Evolutionary conservation across 768 basidiomycete species (phyloP).

Genomic region (Podaxis carcinomalis): DNA sequence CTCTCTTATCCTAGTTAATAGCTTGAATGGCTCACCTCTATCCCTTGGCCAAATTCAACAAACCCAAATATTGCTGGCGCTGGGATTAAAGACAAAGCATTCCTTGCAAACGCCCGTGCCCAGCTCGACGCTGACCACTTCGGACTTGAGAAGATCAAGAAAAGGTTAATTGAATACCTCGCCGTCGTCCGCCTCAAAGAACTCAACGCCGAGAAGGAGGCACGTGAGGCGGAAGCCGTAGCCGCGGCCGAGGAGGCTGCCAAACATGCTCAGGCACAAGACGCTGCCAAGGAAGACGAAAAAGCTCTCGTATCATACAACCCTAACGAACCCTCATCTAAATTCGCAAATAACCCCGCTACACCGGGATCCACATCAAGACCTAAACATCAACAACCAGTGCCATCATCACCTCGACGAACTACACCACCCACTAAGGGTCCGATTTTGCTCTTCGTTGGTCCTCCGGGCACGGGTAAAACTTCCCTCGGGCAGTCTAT

Average conservation of each 20-base stretch:
- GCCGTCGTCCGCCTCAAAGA: conserved; percentile 72
- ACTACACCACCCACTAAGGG: conserved; percentile 4
- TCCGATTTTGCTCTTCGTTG: conserved; percentile 54
- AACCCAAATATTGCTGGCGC: conserved; percentile 15
- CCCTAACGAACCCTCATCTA: conserved; percentile 14
- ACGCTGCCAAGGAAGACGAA: conserved; percentile 9
- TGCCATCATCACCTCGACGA: conserved; percentile 23
- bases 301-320: conserved; percentile 27
- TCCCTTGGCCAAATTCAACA: conserved; percentile 76
- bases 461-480: conserved; percentile 89
- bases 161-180: conserved; percentile 86
- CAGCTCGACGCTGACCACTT: conserved; percentile 91
- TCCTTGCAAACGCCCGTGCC: conserved; percentile 64
- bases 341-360: neutral
- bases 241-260: conserved; percentile 17
- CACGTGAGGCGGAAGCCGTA: conserved; percentile 18
- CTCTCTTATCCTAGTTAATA: conserved; percentile 22
- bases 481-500: conserved; percentile 89
- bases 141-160: conserved; percentile 90
- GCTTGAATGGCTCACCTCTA: conserved; percentile 85
- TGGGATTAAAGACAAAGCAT: conserved; percentile 45
- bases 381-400: conserved; percentile 35
- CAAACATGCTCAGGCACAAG: conserved; percentile 17
- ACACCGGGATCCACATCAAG: neutral
- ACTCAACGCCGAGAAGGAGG: conserved; percentile 36